Base-by-base conservation (phyloP, 169 alveolate species). In the Cryptosporidium sp. region DNA sequence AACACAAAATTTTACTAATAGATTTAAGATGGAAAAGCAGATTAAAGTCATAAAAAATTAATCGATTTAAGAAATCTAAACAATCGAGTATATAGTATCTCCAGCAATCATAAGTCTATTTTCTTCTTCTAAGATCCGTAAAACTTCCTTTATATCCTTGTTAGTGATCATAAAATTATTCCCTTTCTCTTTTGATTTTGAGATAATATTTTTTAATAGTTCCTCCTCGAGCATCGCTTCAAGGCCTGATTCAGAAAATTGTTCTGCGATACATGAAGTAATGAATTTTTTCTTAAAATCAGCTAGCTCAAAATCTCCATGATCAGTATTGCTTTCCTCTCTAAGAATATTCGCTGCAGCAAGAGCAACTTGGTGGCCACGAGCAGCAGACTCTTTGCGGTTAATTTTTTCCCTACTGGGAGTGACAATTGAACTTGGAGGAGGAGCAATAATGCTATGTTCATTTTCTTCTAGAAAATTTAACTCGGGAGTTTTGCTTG, bases 341-440 rank as follows among this genome's bases (percentile, higher is more conserved):
- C 75, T 60, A 62, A 80, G 89, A 10, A 80, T 62, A 48, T 42
- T 44, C 2, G 89, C 89, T 8, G 69, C 89, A 18, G 89, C 89
- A n/a, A 80, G 52, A 21, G 89, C 89, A 80, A 65, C 75, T 62
- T 80, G 80, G 39, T 65, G 73, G 26, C 89, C 89, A 80, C 89
- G 89, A 9, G 61, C 75, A 62, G 68, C 75, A 29, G 75, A 80
- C 35, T 80, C 89, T 3, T 45, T 80, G 23, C 56, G 21, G 39
- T 62, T 65, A 8, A 80, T 14, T 23, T 26, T 37, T 44, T 62
- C 75, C 26, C 89, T 80, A 29, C 31, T 45, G 39, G 89, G 89
- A 62, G 89, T 80, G 8, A 65, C 75, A 29, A 44, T 65, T 23
- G 89, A 80, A 26, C 75, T 62, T 18, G 89, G 75, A 9, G 89